Percentiles rank a stretch among this genome's conserved stretches.
Conservation (phyloP, 2,329 filamentous ascomycete species). For the Graphiopsis chlorocephala region DNA sequence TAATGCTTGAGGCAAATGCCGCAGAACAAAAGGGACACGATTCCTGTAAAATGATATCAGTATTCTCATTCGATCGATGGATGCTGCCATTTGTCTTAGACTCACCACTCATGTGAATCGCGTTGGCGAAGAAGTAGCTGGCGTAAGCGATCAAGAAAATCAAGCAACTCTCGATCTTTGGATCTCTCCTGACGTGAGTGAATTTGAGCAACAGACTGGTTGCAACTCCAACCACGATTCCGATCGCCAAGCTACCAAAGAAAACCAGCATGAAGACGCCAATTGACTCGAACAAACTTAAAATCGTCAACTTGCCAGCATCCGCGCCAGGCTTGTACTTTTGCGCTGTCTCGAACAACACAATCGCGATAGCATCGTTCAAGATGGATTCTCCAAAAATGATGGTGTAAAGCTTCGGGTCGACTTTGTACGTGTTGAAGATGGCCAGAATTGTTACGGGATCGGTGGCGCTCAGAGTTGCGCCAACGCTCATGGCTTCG, state of each 20-base stretch:
- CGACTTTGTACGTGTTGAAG: slow-evolving; percentile 99
- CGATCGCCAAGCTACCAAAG: slow-evolving; percentile 89
- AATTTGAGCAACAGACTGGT: slow-evolving; percentile 91
- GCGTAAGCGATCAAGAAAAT: slow-evolving; percentile 93
- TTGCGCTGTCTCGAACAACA: slow-evolving; percentile 96
- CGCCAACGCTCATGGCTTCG: slow-evolving; percentile 93
- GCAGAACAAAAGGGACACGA: slow-evolving; percentile 94
- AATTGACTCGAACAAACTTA: slow-evolving; percentile 85
- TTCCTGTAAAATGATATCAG: slow-evolving; percentile 57
- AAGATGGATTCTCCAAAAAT: slow-evolving; percentile 98
- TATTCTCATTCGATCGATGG: not conserved
- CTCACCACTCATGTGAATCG: slow-evolving; percentile 90
- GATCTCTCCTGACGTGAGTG: slow-evolving; percentile 85
- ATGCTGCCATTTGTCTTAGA: slow-evolving; percentile 11
- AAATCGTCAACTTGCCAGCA: slow-evolving; percentile 67
- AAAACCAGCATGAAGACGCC: slow-evolving; percentile 95
- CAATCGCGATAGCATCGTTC: slow-evolving; percentile 97
- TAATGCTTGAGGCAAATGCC: slow-evolving; percentile 98
- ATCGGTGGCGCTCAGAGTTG: slow-evolving; percentile 93
- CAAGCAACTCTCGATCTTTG: slow-evolving; percentile 94
- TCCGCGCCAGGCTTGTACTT: slow-evolving; percentile 76
- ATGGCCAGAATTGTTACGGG: slow-evolving; percentile 97
- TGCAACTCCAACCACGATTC: slow-evolving; percentile 78
- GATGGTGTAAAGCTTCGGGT: slow-evolving; percentile 96
- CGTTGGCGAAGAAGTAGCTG: slow-evolving; percentile 97